Evolutionary conservation across 106 monocot genomes (phyloP), one percentile per base, ranked within the genome.

Genomic region (Phalaenopsis equestris): DNA sequence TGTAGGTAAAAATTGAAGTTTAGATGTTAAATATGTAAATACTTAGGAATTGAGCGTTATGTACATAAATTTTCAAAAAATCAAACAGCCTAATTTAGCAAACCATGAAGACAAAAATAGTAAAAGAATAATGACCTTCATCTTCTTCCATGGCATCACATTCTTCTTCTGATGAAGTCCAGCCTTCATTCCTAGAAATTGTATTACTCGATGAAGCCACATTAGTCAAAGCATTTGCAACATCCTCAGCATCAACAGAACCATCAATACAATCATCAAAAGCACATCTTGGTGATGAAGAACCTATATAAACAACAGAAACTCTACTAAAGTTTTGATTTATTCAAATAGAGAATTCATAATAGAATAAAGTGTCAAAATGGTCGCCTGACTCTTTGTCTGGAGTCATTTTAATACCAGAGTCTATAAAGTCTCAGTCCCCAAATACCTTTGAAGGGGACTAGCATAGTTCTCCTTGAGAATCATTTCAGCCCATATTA

Each of bases 131-230:
- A 64, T 56, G 19, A 96, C 91, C 90, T 81, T 90, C 93, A 86
- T 90, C 91, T 78, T 89, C 79, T 76, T 88, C 92, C 86, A 88
- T 86, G 46, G 78, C 75, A 83, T 91, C 88, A 52, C 79, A 74
- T 80, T 96, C 96, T 87, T 94, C 94, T 65, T 96, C 93, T 87
- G 94, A 96, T 67, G 90, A 91, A 70, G 90, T 82, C 96, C 96
- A 96, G 58, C 83, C 89, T 9, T 85, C 94, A 87, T 79, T 83
- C 8, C 23, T 39, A n/a, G 88, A 76, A 79, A 49, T 57, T 23
- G 18, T 73, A 73, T 30, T 83, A 57, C 90, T 90, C 76, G 93
- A 94, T 42, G 93, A 94, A 77, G 96, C 93, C 30, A 86, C 88
- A 82, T 89, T 87, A 90, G 70, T 89, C 79, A 96, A 85, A 55